Conservation (phyloP, 202 grass and related monocot species). For the Alloteropsis angusta region DNA sequence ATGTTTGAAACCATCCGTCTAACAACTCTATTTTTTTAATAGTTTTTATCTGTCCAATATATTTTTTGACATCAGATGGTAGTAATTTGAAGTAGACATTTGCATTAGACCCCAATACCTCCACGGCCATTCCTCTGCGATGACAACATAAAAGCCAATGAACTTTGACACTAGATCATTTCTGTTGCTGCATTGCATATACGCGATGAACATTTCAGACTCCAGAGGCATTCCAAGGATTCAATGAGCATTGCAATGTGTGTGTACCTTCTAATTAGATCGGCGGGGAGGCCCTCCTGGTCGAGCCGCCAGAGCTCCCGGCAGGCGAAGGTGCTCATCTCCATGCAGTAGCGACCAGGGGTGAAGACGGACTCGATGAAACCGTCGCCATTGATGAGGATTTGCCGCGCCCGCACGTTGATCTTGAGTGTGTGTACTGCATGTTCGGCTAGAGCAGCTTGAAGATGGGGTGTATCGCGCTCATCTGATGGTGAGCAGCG, state of each 20-base stretch:
- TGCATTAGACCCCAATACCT: slow-evolving; percentile 2
- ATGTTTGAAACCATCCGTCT: too few relatives aligned
- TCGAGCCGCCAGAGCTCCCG: slow-evolving; percentile 62
- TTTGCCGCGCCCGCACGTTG: slow-evolving; percentile 86
- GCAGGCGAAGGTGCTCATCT: slow-evolving; percentile 66
- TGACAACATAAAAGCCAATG: not conserved
- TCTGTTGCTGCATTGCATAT: not conserved
- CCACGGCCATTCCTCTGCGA: slow-evolving; percentile 80
- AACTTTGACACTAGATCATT: not conserved
- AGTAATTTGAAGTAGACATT: too few relatives aligned
- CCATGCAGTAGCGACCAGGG: slow-evolving; percentile 61
- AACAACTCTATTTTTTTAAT: too few relatives aligned
- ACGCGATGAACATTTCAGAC: not conserved
- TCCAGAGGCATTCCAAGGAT: not conserved
- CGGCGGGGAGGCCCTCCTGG: slow-evolving; percentile 78
- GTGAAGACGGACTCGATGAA: slow-evolving; percentile 93
- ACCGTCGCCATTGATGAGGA: slow-evolving; percentile 85
- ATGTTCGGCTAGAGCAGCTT: slow-evolving; percentile 93
- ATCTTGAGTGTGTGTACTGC: slow-evolving; percentile 86
- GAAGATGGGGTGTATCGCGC: slow-evolving; percentile 84
- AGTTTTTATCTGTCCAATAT: too few relatives aligned
- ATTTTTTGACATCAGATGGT: too few relatives aligned
- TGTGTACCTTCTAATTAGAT: slow-evolving; percentile 71
- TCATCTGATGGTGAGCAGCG: slow-evolving; percentile 78
- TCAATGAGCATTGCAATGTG: not conserved